phyloP scores from a whole-genome alignment of 345 rosid genomes.

The Salix viminalis region DNA sequence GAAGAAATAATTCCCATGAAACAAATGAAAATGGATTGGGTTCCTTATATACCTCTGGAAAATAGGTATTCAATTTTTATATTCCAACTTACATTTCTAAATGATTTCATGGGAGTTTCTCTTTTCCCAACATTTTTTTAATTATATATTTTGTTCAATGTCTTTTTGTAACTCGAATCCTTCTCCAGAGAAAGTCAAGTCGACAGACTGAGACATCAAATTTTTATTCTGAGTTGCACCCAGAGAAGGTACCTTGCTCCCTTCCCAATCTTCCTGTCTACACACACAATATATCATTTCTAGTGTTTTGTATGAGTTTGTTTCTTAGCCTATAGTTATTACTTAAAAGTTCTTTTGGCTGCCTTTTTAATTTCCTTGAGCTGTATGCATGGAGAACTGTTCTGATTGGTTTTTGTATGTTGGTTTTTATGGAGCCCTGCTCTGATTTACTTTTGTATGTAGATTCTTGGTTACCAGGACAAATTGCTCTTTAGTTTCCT shows the following conservation, averaged over 20 bases:
- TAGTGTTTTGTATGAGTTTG: not conserved
- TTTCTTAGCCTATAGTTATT: not conserved
- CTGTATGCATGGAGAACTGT: not conserved
- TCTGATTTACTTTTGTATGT: not conserved
- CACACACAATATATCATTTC: not conserved
- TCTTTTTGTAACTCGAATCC: constrained; percentile 13
- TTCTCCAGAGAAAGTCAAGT: constrained; percentile 71
- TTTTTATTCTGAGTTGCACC: constrained; percentile 70
- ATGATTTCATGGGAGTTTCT: constrained; percentile 12
- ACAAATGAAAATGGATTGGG: constrained; percentile 98
- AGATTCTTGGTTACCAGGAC: not conserved
- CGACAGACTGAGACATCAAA: constrained; percentile 65
- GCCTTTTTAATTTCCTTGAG: not conserved
- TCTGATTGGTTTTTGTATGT: not conserved
- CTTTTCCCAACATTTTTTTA: not conserved
- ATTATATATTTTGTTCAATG: not conserved
- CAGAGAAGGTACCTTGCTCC: constrained; percentile 63
- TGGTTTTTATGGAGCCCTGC: not conserved
- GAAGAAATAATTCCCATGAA: constrained; percentile 99
- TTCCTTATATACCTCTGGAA: constrained; percentile 84
- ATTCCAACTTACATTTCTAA: not conserved
- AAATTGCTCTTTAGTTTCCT: not conserved
- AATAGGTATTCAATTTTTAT: constrained; percentile 49
- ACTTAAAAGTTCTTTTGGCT: not conserved
- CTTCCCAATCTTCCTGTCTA: not conserved